These are phyloP conservation scores for Suillus variegatus DNA, from an alignment of 768 basidiomycete genomes.

Conservation along the genomic window DNA sequence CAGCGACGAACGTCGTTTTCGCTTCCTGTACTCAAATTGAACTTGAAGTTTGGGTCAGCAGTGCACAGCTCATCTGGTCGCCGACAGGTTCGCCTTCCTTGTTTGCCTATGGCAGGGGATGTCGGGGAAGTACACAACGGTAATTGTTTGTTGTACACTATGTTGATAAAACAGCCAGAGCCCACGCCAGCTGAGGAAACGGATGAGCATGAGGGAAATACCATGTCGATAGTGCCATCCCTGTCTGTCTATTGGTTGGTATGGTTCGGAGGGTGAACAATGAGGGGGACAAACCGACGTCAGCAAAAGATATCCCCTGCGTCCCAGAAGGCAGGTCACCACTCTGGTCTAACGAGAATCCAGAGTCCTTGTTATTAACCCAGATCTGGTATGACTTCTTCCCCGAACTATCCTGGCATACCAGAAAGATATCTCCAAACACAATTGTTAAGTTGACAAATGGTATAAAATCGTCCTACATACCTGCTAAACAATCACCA, in stretches of 20 bases:
- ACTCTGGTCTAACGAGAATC: conserved; percentile 68
- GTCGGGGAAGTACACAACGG: conserved; percentile 70
- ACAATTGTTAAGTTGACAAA: background rate
- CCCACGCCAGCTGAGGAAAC: conserved; percentile 78
- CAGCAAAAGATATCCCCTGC: conserved; percentile 84
- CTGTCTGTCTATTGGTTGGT: conserved; percentile 56
- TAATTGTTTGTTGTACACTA: conserved; percentile 92
- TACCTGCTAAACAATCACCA: conserved; percentile 94
- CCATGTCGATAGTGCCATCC: conserved; percentile 95
- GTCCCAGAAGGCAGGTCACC: conserved; percentile 73
- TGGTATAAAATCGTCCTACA: conserved; percentile 12
- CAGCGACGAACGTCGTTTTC: conserved; percentile 50
- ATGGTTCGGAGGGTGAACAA: background rate
- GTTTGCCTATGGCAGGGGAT: conserved; percentile 44
- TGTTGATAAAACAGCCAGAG: conserved; percentile 77
- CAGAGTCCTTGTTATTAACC: conserved; percentile 79
- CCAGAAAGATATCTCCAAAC: conserved; percentile 78
- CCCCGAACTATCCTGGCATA: conserved; percentile 70
- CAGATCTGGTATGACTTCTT: conserved; percentile 83
- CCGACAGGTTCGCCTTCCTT: conserved; percentile 63
- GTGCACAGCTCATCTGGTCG: conserved; percentile 80
- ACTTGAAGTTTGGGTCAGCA: conserved; percentile 78
- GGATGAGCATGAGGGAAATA: conserved; percentile 81
- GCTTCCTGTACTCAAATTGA: conserved; percentile 56
- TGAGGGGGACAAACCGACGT: conserved; percentile 64